Conservation (phyloP, 108 stramenopile genomes). For the Skeletonema tropicum region DNA sequence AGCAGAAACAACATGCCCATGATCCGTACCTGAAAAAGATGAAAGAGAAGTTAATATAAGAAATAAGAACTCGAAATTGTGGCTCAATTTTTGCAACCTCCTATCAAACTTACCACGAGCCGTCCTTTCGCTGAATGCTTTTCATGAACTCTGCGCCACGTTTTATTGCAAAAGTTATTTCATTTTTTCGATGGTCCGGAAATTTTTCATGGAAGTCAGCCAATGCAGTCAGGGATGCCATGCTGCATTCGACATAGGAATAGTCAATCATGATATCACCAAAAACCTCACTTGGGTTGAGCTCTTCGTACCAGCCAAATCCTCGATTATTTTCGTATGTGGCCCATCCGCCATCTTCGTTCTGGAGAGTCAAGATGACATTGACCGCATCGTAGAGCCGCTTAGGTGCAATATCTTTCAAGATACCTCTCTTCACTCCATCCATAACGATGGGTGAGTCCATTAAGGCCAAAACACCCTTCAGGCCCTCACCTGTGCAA, state of each 20-base stretch:
- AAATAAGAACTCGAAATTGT: too few species aligned
- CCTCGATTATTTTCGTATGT: constrained; percentile 99
- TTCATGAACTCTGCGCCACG: constrained; percentile 91
- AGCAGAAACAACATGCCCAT: constrained; percentile 98
- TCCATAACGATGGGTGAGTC: constrained; percentile 59
- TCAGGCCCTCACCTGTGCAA: constrained; percentile 98
- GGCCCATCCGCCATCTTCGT: constrained; percentile 98
- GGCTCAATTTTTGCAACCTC: not conserved
- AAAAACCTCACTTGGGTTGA: constrained; percentile 98
- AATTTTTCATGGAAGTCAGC: constrained; percentile 84
- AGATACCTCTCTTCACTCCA: constrained; percentile 48
- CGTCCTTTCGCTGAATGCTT: constrained; percentile 93
- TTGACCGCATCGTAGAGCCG: constrained; percentile 86
- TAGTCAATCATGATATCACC: constrained; percentile 99
- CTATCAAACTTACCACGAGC: constrained; percentile 79
- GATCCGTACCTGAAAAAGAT: constrained; percentile 68
- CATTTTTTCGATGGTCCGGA: constrained; percentile 78
- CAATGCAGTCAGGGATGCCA: constrained; percentile 94
- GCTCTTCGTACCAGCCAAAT: constrained; percentile 94
- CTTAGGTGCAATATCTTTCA: constrained; percentile 57
- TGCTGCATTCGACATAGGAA: constrained; percentile 97
- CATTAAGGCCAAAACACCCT: constrained; percentile 79
- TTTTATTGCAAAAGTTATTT: constrained; percentile 74
- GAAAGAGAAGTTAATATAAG: too few species aligned
- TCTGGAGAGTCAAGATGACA: constrained; percentile 91